Conservation (phyloP, 306 rosid species). For the Morella rubra region DNA sequence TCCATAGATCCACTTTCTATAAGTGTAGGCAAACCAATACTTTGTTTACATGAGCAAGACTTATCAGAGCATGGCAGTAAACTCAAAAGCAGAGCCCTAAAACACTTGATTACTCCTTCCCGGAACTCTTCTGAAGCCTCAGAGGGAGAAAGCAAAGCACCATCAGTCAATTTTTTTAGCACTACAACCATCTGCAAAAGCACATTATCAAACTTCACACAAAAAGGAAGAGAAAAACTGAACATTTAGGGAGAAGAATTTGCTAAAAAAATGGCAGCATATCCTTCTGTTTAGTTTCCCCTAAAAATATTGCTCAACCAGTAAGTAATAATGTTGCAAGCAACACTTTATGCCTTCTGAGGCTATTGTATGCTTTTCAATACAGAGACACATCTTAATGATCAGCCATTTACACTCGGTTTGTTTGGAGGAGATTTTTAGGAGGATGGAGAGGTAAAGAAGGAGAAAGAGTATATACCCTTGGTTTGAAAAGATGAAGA, state of each 20-base stretch:
- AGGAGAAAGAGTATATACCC: neutral
- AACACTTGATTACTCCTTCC: conserved; percentile 83
- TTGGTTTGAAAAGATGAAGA: neutral
- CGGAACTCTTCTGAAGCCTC: conserved; percentile 99
- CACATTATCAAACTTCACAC: conserved; percentile 25
- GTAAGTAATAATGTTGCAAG: neutral
- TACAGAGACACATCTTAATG: neutral
- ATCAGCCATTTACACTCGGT: neutral
- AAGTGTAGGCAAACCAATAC: conserved; percentile 56
- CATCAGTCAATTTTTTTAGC: conserved; percentile 83
- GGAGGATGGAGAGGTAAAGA: neutral
- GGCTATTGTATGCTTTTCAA: neutral
- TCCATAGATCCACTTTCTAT: conserved; percentile 37
- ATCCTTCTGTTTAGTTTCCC: neutral
- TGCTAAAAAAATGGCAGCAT: neutral
- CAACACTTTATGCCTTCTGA: neutral
- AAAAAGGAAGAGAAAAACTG: neutral
- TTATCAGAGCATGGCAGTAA: conserved; percentile 59
- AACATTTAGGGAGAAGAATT: neutral
- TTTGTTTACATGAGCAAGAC: conserved; percentile 63
- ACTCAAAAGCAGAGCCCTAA: conserved; percentile 61
- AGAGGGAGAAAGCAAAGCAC: conserved; percentile 79
- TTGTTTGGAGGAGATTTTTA: neutral
- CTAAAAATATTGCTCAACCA: neutral
- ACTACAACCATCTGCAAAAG: conserved; percentile 85